phyloP scores from a whole-genome alignment of 1,139 yeast genomes.

The Spathaspora sp. region DNA sequence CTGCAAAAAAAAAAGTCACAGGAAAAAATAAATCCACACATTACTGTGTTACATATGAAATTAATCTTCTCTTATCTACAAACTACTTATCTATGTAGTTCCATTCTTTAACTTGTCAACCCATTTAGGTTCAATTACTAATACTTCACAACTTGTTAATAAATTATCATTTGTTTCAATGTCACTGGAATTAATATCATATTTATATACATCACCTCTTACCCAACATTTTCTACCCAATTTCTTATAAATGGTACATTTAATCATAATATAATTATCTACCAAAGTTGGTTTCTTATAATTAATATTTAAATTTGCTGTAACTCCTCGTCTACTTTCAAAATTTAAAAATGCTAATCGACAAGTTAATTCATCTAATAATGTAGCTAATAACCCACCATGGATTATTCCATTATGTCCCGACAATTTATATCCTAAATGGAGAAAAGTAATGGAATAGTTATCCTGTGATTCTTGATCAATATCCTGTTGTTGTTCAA shows the following conservation, averaged over 20 bases:
- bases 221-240: conserved; percentile 46
- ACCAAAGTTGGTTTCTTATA: conserved; percentile 40
- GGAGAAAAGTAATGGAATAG: conserved; percentile 38
- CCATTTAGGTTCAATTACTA: conserved; percentile 50
- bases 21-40: background rate
- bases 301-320: conserved; percentile 46
- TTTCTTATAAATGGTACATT: conserved; percentile 33
- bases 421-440: conserved; percentile 44
- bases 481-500: conserved; percentile 15
- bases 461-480: conserved; percentile 19
- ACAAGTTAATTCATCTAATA: conserved; percentile 54
- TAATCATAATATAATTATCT: conserved; percentile 33
- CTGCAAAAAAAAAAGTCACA: background rate
- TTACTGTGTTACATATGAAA: too few relatives aligned
- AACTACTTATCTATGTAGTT: background rate
- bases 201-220: conserved; percentile 35
- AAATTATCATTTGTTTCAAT: conserved; percentile 25
- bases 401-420: conserved; percentile 56
- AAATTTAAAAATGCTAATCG: conserved; percentile 51
- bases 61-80: too few relatives aligned
- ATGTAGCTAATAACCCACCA: conserved; percentile 55
- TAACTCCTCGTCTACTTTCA: conserved; percentile 42
- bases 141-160: conserved; percentile 41
- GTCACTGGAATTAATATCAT: conserved; percentile 17
- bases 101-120: conserved; percentile 31